A percentile compares a stretch with the other conserved stretches of the same genome.
Conservation (phyloP, 345 rosid genomes). For the Boechera stricta region DNA sequence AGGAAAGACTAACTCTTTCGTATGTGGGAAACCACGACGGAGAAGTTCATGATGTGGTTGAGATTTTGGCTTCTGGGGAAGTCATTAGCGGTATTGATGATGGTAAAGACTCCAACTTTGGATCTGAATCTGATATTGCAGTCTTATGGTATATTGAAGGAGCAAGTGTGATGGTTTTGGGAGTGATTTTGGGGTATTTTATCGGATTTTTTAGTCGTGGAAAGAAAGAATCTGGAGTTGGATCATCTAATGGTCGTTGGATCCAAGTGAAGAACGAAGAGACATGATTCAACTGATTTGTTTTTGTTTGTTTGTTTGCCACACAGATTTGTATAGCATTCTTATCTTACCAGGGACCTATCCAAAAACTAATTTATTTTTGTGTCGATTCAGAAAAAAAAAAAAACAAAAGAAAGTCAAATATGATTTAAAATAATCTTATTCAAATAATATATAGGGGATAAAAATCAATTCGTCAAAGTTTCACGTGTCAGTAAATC, state of each 20-base stretch:
- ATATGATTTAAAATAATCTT: no score
- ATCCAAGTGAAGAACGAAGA: conserved; percentile 66
- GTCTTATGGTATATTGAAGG: conserved; percentile 64
- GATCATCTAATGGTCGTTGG: conserved; percentile 56
- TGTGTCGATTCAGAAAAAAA: no score
- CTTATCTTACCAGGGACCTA: conserved; percentile 2
- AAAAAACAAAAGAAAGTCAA: no score
- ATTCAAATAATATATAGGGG: no score
- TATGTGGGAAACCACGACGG: conserved; percentile 92
- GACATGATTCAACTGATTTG: conserved; percentile 45
- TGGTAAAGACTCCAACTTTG: conserved; percentile 26
- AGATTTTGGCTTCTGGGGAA: conserved; percentile 75
- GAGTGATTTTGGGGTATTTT: conserved; percentile 67
- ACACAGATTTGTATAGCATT: conserved; percentile 31
- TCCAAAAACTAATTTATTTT: not conserved
- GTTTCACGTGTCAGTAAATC: no score
- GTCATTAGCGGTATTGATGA: conserved; percentile 55
- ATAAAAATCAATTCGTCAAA: no score
- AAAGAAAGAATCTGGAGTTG: conserved; percentile 51
- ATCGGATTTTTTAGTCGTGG: conserved; percentile 64
- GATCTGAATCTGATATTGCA: conserved; percentile 37
- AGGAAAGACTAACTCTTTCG: conserved; percentile 69
- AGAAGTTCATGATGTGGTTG: conserved; percentile 81
- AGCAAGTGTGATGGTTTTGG: conserved; percentile 73
- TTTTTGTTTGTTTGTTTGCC: conserved; percentile 11